Base-by-base conservation (phyloP, 1,284 basidiomycete genomes). In the Hemileia vastatrix region DNA sequence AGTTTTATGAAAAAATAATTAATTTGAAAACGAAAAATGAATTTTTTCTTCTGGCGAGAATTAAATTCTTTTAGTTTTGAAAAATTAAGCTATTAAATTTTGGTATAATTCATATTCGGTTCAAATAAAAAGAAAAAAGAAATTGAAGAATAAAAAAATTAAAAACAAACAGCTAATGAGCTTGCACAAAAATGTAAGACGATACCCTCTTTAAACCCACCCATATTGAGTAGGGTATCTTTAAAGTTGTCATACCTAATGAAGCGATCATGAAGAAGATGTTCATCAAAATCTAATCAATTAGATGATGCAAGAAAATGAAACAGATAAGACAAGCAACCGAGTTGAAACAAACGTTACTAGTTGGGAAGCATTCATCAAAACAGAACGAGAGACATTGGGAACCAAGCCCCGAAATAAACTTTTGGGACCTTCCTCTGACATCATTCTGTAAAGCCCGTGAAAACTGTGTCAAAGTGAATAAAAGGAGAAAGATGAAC, bases 341-440 rank as follows among this genome's bases (percentile, higher is more conserved):
- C 23, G 23, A 21, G 40, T 2, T 2, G 23, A 19, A 4, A 81
- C 85, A 71, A 71, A 88, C 83, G 87, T 89, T 2, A 88, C 90
- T 15, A 93, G 83, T 76, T 94, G 90, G 75, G 85, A 87, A 47
- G 88, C 87, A 76, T 92, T 93, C 90, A 93, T 93, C 66, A 94
- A 77, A 2, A 93, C 74, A 1, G 88, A 86, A 74, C 90, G 83
- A 72, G 90, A 84, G 8, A 89, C 84, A 70, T 93, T 94, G 1
- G 90, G 90, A 0, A 82, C 85, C 5, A 88, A 81, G n/a, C 90
- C 90, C 43, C 90, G 83, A 31, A 77, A 80, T 56, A 92, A 82
- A 0, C 87, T 86, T 0, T 83, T 83, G 15, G 79, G 67, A 2
- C 90, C 90, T 77, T 93, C 90, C 71, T 91, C 87, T 6, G 82